Conservation (phyloP, 208 protist species). For the Leishmania aethiopica region DNA sequence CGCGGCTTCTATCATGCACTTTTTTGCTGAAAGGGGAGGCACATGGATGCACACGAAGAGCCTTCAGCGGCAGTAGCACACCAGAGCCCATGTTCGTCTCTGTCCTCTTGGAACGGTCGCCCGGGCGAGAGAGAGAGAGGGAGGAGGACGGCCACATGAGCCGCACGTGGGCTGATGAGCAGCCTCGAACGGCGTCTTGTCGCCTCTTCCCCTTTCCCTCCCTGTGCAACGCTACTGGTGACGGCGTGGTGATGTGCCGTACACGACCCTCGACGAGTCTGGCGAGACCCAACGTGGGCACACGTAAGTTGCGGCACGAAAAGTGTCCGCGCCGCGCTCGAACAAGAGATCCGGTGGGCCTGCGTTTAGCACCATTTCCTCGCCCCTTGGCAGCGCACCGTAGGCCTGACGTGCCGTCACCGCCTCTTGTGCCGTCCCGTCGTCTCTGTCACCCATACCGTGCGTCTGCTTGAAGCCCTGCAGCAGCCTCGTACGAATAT, state of each 20-base stretch:
- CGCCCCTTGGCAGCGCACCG: neutral
- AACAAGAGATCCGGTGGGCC: neutral
- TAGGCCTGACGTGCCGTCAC: neutral
- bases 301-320: neutral
- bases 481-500: slow-evolving; percentile 36
- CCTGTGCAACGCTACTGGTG: neutral
- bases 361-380: too few relatives aligned
- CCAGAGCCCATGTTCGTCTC: neutral
- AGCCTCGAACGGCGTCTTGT: neutral
- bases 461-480: slow-evolving; percentile 12
- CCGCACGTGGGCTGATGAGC: neutral
- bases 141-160: neutral
- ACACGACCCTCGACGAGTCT: slow-evolving; percentile 22
- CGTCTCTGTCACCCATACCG: neutral
- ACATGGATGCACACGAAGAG: neutral
- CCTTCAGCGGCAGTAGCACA: neutral
- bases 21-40: neutral
- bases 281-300: slow-evolving; percentile 35
- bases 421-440: neutral
- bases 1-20: neutral
- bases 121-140: neutral
- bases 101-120: neutral
- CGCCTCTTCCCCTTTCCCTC: neutral
- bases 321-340: neutral
- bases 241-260: slow-evolving; percentile 16